A percentile compares a stretch with the other conserved stretches of the same genome.
Conservation (phyloP, 2,329 filamentous ascomycete genomes). For the Aspergillus pseudoglaucus region DNA sequence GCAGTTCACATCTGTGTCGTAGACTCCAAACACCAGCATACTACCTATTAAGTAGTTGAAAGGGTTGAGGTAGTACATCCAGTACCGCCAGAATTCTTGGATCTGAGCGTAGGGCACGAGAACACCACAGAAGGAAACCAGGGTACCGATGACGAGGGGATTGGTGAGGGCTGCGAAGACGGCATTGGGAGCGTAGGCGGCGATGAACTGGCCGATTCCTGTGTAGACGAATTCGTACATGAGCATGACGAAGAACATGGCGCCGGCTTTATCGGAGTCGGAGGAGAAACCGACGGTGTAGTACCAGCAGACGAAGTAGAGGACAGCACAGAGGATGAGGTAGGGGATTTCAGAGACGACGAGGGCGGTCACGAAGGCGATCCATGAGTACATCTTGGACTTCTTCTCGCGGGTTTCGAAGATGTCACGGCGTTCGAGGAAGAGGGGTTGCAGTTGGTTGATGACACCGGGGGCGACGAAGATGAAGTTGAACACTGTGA, state of each 20-base stretch:
- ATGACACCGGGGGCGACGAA: slow-evolving; percentile 44
- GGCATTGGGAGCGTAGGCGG: slow-evolving; percentile 62
- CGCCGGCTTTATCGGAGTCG: slow-evolving; percentile 28
- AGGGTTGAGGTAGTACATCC: slow-evolving; percentile 26
- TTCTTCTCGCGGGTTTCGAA: slow-evolving; percentile 64
- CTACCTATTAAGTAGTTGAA: slow-evolving; percentile 27
- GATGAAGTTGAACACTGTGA: slow-evolving; percentile 60
- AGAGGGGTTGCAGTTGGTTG: slow-evolving; percentile 54
- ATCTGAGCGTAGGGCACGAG: slow-evolving; percentile 24
- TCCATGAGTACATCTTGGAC: slow-evolving; percentile 66
- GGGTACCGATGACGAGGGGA: slow-evolving; percentile 58
- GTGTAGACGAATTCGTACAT: slow-evolving; percentile 67
- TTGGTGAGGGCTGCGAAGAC: slow-evolving; percentile 67
- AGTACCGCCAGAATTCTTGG: slow-evolving; percentile 27
- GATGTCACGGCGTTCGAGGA: slow-evolving; percentile 62
- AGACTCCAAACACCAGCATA: slow-evolving; percentile 21
- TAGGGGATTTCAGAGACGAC: slow-evolving; percentile 64
- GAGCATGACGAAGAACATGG: slow-evolving; percentile 63
- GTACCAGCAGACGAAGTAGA: slow-evolving; percentile 71
- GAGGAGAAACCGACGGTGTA: slow-evolving; percentile 53
- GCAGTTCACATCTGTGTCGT: slow-evolving; percentile 18
- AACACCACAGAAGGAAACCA: slow-evolving; percentile 26
- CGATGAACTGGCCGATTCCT: slow-evolving; percentile 71
- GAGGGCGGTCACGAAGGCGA: slow-evolving; percentile 64
- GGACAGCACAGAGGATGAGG: slow-evolving; percentile 53